Evolutionary conservation across 2,329 filamentous ascomycete species (phyloP).

Genomic region (Stagonosporopsis chrysanthemi): DNA sequence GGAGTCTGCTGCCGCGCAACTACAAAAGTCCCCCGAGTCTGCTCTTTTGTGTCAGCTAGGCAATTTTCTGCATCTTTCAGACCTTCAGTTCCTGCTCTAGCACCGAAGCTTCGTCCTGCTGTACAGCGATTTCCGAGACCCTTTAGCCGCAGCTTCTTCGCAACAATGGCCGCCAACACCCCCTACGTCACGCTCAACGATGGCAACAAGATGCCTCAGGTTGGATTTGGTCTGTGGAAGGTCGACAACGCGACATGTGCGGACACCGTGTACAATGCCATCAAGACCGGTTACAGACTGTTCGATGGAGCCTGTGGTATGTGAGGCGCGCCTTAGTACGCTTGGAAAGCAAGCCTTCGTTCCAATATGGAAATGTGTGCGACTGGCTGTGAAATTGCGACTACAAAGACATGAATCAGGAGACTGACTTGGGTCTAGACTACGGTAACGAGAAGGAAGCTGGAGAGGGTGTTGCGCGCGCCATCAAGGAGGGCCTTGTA

Average conservation of each 20-base stretch:
- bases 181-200: slow-evolving; percentile 45
- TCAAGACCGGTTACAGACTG: slow-evolving; percentile 40
- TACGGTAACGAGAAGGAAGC: slow-evolving; percentile 51
- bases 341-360: background rate
- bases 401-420: background rate
- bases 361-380: background rate
- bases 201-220: slow-evolving; percentile 75
- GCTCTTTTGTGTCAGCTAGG: slow-evolving; percentile 17
- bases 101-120: slow-evolving; percentile 14
- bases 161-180: slow-evolving; percentile 37
- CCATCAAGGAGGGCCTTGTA: slow-evolving; percentile 49
- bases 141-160: slow-evolving; percentile 23
- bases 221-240: slow-evolving; percentile 85
- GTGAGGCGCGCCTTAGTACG: background rate
- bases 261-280: slow-evolving; percentile 75
- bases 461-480: slow-evolving; percentile 47
- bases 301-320: slow-evolving; percentile 38
- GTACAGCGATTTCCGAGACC: slow-evolving; percentile 4
- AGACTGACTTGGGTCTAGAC: slow-evolving; percentile 31
- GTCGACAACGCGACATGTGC: slow-evolving; percentile 76
- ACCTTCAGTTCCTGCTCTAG: slow-evolving; percentile 18
- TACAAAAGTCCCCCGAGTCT: slow-evolving; percentile 35
- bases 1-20: slow-evolving; percentile 26
- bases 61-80: slow-evolving; percentile 11
- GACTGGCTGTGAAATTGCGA: background rate